Base-by-base conservation (phyloP, 768 basidiomycete genomes). In the Guyanaporus albipodus region DNA sequence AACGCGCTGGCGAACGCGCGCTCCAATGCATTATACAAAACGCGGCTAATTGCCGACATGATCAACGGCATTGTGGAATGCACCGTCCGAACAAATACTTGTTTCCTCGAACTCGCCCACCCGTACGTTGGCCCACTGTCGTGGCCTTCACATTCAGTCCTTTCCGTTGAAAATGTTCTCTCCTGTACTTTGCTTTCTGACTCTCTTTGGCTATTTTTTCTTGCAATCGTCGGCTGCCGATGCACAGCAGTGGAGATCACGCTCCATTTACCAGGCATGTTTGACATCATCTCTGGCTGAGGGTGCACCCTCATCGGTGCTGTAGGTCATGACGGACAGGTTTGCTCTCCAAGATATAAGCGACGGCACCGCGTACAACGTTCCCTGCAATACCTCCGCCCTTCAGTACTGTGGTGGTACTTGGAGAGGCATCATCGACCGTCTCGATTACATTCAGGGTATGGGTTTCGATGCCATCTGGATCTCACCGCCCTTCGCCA, bases 401-500 rank as follows among this genome's bases (percentile, higher is more conserved):
- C 74, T 76, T 33, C 67, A 67, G 31, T 79, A 79, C 61, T 83
- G 81, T 47, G 79, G 79, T 24, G 81, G 81, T 6, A 76, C 77
- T 2, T 82, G 77, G 74, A 60, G 68, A 43, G 74, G 75, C 10
- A 69, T 80, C 46, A 69, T 69, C 42, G 66, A 68, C 49, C 74
- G 80, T 51, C 73, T 83, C 39, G 81, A 82, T 63, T 83, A 83
- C 58, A 82, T 83, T 44, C 72, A 78, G 53, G 70, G 68, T 49
- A 78, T 82, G 77, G 80, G 80, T 27, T 81, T 81, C 55, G 78
- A 80, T 48, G 79, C 71, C 14, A 45, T 80, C 23, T 82, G 79
- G 79, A 77, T 79, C 41, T 78, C 78, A 2, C 82, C 80, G 1
- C 67, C 79, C 18, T 72, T 74, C 29, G 57, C 69, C 40, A 79